phyloP scores from a whole-genome alignment of 2,329 filamentous ascomycete species.

The Xylariaceae sp. region DNA sequence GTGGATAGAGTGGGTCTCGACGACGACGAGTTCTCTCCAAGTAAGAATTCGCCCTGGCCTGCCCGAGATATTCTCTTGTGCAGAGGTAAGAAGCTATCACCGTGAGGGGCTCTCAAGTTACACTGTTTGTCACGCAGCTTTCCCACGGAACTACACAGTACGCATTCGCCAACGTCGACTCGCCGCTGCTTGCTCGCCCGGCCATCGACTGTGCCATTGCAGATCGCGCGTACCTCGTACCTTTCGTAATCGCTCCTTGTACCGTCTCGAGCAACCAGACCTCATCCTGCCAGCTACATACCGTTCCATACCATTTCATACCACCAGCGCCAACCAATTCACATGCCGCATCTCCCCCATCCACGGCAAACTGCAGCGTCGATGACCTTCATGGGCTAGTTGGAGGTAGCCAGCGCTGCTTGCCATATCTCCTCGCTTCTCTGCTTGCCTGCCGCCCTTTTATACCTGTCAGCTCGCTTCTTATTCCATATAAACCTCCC shows the following conservation, averaged over 20 bases:
- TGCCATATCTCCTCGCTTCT: background rate
- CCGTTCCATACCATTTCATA: background rate
- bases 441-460: slow-evolving; percentile 2
- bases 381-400: background rate
- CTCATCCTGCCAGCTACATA: background rate
- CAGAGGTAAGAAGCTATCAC: background rate
- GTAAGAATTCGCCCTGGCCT: background rate
- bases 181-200: background rate
- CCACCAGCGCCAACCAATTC: background rate
- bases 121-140: background rate
- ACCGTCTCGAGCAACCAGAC: background rate
- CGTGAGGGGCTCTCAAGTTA: background rate
- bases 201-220: no score
- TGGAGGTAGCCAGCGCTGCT: background rate
- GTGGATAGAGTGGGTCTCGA: background rate
- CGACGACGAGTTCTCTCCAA: background rate
- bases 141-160: background rate
- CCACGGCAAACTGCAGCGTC: background rate
- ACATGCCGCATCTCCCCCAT: background rate
- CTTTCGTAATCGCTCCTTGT: background rate
- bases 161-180: background rate
- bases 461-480: background rate
- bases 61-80: background rate
- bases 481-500: background rate
- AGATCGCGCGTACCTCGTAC: background rate